These are phyloP conservation scores for Leucogyrophana mollusca DNA, from an alignment of 768 basidiomycete species.

Conservation along the genomic window DNA sequence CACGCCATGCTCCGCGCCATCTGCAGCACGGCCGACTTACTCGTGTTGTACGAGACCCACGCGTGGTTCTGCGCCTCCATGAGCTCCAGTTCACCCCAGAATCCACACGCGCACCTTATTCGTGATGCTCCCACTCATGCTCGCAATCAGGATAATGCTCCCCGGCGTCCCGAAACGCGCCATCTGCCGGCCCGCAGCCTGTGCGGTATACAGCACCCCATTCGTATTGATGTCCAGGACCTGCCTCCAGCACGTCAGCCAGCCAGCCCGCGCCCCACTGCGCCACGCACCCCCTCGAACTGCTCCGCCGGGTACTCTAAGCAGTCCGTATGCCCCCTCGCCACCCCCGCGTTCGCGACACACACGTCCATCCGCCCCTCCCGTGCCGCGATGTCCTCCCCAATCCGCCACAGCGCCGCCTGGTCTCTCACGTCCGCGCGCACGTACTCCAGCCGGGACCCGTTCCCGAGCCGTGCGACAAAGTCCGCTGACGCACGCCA, in stretches of 20 bases:
- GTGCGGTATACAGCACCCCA: conserved; percentile 52
- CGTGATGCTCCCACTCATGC: conserved; percentile 55
- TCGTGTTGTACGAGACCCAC: conserved; percentile 67
- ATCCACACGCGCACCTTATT: conserved; percentile 58
- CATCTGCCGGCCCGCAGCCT: conserved; percentile 53
- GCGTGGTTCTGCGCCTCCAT: conserved; percentile 50
- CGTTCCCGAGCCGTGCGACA: conserved; percentile 37
- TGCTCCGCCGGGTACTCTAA: conserved; percentile 24
- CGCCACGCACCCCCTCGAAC: conserved; percentile 22
- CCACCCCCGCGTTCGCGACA: conserved; percentile 26
- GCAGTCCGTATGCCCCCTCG: conserved; percentile 28
- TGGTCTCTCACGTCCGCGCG: conserved; percentile 23
- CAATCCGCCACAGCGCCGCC: conserved; percentile 9
- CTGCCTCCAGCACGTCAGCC: conserved; percentile 22
- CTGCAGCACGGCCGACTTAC: conserved; percentile 69
- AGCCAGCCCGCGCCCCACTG: too few species aligned
- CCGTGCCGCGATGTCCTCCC: conserved; percentile 20
- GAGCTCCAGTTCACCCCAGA: too few species aligned
- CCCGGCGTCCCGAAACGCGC: conserved; percentile 38
- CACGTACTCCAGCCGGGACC: conserved; percentile 19
- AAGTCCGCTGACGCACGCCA: conserved; percentile 49
- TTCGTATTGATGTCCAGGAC: conserved; percentile 59
- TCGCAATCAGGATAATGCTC: conserved; percentile 51
- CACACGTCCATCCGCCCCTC: conserved; percentile 27
- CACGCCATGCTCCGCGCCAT: conserved; percentile 76